Base-by-base conservation (phyloP, 345 rosid genomes). In the Geranium rotundifolium region DNA sequence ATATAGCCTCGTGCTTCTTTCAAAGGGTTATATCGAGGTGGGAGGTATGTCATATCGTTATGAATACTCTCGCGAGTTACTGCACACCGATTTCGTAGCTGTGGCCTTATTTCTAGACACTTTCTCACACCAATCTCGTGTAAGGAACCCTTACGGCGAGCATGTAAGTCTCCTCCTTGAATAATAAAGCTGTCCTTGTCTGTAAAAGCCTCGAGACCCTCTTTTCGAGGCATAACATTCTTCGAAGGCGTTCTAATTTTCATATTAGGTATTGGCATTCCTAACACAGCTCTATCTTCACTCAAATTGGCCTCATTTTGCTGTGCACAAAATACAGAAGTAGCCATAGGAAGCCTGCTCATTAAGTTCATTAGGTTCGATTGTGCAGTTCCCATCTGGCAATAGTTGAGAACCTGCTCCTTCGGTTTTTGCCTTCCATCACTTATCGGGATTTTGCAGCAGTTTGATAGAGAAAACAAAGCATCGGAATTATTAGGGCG, bases 11-110 rank as follows among this genome's bases (percentile, higher is more conserved):
- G 70, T 23, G 61, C 69, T 50, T 78, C 76, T 27, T 64, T 75
- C 75, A 77, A 65, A 49, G 72, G 54, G 61, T 71, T 76, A 69
- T 52, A 77, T 16, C 72, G 57, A 17, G 69, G 68, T 54, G 66
- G 62, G 54, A 52, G 13, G n/a, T 12, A 23, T 52, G 39, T 52
- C 46, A 63, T 64, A 29, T 61, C 15, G 58, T 17, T 54, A 39
- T 65, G 73, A 61, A 65, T 55, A 20, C 61, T 57, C 66, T 62
- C 4, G 3, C 41, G 10, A 34, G 41, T 34, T 34, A 34, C 41
- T 34, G 7, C 41, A 34, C 7, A 8, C 41, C 41, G 41, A 34
- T 34, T 1, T 5, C 4, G 66, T 19, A 65, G 69, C 57, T 57
- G 63, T 29, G 56, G 29, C 56, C 63, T 56, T 46, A 67, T 64